These are phyloP conservation scores for Pestalotiopsis sp. DNA, from an alignment of 2,329 filamentous ascomycete genomes.

Conservation along the genomic window DNA sequence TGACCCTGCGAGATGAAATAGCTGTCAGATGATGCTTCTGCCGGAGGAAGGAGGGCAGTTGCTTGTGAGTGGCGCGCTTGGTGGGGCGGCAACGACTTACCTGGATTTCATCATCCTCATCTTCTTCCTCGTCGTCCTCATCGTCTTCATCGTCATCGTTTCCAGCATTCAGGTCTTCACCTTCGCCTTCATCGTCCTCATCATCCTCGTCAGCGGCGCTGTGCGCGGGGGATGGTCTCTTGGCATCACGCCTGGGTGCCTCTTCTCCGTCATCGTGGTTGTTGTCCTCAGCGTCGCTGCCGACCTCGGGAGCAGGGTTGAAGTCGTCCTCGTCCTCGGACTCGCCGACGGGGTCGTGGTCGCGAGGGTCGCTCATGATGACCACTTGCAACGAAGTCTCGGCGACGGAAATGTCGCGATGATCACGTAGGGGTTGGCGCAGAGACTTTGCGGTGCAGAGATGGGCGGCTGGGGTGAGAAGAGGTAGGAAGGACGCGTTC, in stretches of 20 bases:
- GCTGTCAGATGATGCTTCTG: conserved; percentile 5
- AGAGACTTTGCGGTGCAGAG: neutral
- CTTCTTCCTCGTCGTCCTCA: conserved; percentile 59
- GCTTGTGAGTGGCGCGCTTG: neutral
- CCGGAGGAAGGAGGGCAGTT: neutral
- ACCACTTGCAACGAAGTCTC: neutral
- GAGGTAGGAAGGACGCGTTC: neutral
- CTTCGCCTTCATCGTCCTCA: conserved; percentile 47
- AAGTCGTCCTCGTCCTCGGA: conserved; percentile 86
- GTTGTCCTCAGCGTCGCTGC: conserved; percentile 71
- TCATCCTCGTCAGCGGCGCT: conserved; percentile 39
- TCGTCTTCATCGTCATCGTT: conserved; percentile 50
- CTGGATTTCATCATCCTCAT: conserved; percentile 69
- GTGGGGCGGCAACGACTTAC: conserved; percentile 37
- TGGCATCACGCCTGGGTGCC: conserved; percentile 21
- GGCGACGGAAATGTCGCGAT: neutral
- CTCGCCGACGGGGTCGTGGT: conserved; percentile 50
- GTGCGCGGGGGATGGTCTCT: conserved; percentile 25
- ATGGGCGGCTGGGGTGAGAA: neutral
- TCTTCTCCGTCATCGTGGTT: conserved; percentile 33
- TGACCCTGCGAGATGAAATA: conserved; percentile 48
- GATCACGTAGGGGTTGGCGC: too few relatives aligned
- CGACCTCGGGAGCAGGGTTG: conserved; percentile 76
- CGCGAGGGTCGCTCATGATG: conserved; percentile 51
- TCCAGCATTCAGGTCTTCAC: conserved; percentile 46